phyloP scores from a whole-genome alignment of 352 stramenopile species.

The Phytophthora cactorum region DNA sequence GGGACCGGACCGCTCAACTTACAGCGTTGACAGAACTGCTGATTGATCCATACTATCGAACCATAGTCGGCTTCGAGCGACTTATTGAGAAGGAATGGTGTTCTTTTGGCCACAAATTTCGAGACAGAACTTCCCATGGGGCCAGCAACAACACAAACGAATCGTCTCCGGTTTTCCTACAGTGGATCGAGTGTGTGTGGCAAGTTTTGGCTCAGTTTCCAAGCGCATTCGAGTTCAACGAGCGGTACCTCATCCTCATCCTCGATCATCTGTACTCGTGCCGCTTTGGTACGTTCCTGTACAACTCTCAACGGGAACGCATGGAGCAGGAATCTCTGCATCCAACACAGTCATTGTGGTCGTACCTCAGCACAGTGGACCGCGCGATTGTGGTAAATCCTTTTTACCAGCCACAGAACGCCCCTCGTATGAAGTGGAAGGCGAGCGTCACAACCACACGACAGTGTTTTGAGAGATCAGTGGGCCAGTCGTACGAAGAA shows the following conservation, averaged over 20 bases:
- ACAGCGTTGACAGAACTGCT: conserved; percentile 84
- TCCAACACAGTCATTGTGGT: conserved; percentile 81
- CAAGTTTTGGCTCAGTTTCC: conserved; percentile 81
- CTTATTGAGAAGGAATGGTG: conserved; percentile 93
- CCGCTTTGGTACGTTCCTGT: conserved; percentile 95
- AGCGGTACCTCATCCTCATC: conserved; percentile 81
- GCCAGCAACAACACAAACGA: conserved; percentile 74
- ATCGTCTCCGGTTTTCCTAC: conserved; percentile 97
- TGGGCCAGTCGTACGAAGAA: conserved; percentile 17
- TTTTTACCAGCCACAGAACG: conserved; percentile 69
- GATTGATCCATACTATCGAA: conserved; percentile 92
- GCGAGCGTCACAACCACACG: conserved; percentile 61
- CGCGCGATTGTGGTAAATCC: conserved; percentile 67
- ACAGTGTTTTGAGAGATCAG: conserved; percentile 54
- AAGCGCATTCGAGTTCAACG: conserved; percentile 87
- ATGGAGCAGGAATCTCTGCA: conserved; percentile 53
- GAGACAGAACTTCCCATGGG: conserved; percentile 72
- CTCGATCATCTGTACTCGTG: conserved; percentile 86
- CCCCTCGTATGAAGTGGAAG: conserved; percentile 56
- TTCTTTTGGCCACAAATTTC: conserved; percentile 91
- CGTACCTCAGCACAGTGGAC: conserved; percentile 72
- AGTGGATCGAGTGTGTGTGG: conserved; percentile 91
- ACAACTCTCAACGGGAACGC: conserved; percentile 91
- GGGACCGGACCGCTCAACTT: conserved; percentile 95
- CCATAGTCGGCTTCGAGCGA: conserved; percentile 81